phyloP scores from a whole-genome alignment of 2,329 filamentous ascomycete genomes.

The Ustulina deusta region DNA sequence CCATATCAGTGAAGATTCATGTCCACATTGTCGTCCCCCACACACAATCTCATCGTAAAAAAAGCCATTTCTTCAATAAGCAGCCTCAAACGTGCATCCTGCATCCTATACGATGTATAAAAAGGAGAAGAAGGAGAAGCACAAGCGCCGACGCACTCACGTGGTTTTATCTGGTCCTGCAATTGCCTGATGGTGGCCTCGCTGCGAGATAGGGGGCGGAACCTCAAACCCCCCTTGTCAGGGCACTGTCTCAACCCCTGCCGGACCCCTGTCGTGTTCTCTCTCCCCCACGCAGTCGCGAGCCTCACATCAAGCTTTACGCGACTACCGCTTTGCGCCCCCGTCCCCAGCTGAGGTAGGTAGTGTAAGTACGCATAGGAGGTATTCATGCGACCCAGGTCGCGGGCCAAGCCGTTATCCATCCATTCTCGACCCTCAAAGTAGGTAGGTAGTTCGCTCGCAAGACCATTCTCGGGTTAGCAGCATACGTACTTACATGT shows the following conservation, averaged over 20 bases:
- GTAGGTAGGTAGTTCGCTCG: too few species aligned
- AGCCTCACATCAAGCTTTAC: constrained; percentile 23
- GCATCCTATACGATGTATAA: background rate
- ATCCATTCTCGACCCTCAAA: too few species aligned
- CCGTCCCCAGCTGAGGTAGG: background rate
- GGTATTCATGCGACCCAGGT: too few species aligned
- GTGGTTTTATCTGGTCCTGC: constrained; percentile 25
- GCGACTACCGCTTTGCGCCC: background rate
- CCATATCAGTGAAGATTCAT: background rate
- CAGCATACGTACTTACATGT: background rate
- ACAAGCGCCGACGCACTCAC: constrained; percentile 20
- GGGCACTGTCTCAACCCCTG: constrained; percentile 38
- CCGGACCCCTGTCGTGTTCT: constrained; percentile 7
- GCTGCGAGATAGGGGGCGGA: constrained; percentile 18
- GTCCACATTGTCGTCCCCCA: background rate
- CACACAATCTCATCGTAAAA: background rate
- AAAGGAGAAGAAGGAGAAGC: background rate
- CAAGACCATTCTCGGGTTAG: too few species aligned
- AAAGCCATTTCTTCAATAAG: background rate
- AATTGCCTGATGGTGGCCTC: constrained; percentile 20
- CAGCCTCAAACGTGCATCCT: background rate
- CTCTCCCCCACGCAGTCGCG: too few species aligned
- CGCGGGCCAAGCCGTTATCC: too few species aligned
- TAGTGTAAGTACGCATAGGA: too few species aligned
- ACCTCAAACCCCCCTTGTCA: constrained; percentile 38